Base-by-base conservation (phyloP, 352 stramenopile genomes). In the Thalassiosira allenii region DNA sequence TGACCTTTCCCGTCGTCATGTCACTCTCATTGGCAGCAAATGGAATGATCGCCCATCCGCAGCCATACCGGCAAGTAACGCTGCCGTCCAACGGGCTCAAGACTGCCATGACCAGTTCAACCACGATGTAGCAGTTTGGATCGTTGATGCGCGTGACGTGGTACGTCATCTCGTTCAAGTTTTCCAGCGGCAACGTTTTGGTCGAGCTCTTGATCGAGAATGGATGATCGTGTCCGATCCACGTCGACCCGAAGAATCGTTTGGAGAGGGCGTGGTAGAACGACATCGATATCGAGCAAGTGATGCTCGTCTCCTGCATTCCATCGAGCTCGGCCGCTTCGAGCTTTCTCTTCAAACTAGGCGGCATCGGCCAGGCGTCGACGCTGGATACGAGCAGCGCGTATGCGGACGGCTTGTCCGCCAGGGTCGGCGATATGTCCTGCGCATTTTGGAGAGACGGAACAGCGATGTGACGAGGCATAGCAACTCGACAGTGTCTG, bases 171-270 rank as follows among this genome's bases (percentile, higher is more conserved):
- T 92, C 86, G 40, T 77, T 78, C 12, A 77, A 49, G 61, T 77
- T 87, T 1, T 79, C 23, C 3, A 86, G 44, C 17, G 56, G 33
- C 12, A 73, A 34, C 33, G 44, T 72, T 20, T 63, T 68, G 0
- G 30, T 57, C 0, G 40, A 49, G 17, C 52, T 79, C 32, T 84
- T 79, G n/a, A 84, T 66, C 2, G 64, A 67, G 22, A 69, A 75
- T 11, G n/a, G 9, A 47, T 83, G 65, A 30, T 81, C 56, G 40
- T 71, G 1, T 93, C 93, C 80, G 0, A 89, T 63, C 93, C 93
- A 98, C 37, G 96, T 98, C 40, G 96, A 97, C 2, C 96, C 96
- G 70, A 97, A 98, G 80, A 98, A 98, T 9, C 94, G 89, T 72
- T 95, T 95, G 0, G 92, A 93, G 1, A 77, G 33, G 0, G 87